Evolutionary conservation across 2,329 filamentous ascomycete genomes (phyloP), one percentile per base, ranked within the genome.

Genomic region (Elsinoe australis): DNA sequence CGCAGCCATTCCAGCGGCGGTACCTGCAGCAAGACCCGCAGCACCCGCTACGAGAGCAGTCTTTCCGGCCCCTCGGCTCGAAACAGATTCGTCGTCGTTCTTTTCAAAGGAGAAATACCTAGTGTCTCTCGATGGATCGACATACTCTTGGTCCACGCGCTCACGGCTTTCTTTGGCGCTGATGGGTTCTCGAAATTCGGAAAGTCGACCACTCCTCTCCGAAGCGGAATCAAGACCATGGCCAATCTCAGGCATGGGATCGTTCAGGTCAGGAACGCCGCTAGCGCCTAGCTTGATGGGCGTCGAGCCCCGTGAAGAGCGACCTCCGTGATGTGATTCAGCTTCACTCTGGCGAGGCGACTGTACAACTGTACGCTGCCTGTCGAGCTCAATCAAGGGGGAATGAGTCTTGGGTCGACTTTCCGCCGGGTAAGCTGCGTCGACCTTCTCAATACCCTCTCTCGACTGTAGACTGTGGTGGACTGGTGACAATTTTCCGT

Each of bases 171-270:
- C 34, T 24, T 39, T 39, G 7, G 33, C 45, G 15, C 45, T 48
- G 5, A 31, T 39, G 6, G 45, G 45, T 5, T 15, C 48, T 15
- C 31, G 35, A 2, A 87, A 87, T 60, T 94, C 94, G 14, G 88
- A 28, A 8, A 14, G 19, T 10, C 32, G 19, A 31, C 19, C 94
- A 36, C 79, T 82, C 12, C 87, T 75, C 52, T 94, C 87, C 17
- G 72, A 75, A 45, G 71, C 69, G 32, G 70, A 66, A 49, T 78
- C 75, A 15, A 74, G 62, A 36, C 70, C 73, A 54, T 86, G 83
- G 3, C 83, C 87, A 58, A 85, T 80, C 59, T 89, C 87, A 0
- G 84, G 86, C 71, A 89, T 78, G 4, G 84, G 83, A 56, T 89
- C 73, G 49, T 81, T 68, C 28, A 77, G 67, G 54, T 82, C 75